A percentile compares a stretch with the other conserved stretches of the same genome.
These are phyloP conservation scores for Trametes meyenii DNA, from an alignment of 768 basidiomycete genomes.

Conservation along the genomic window DNA sequence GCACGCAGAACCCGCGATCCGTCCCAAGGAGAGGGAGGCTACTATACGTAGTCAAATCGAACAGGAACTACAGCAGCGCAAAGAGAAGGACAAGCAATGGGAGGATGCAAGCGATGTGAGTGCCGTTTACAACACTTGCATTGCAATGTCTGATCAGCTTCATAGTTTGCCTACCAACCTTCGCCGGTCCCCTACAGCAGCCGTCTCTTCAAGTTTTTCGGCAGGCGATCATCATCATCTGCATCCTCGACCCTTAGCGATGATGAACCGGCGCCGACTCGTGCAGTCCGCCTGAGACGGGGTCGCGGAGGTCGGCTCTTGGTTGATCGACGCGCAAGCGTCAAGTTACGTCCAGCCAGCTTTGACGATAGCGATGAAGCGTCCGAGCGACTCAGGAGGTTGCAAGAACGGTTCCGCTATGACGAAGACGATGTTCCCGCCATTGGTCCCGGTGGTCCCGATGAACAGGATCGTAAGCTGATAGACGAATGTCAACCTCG, in stretches of 20 bases:
- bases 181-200: constrained; percentile 58
- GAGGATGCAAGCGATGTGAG: constrained; percentile 86
- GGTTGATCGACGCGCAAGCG: constrained; percentile 51
- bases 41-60: constrained; percentile 66
- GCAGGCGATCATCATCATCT: constrained; percentile 42
- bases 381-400: constrained; percentile 45
- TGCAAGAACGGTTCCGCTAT: constrained; percentile 68
- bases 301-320: constrained; percentile 85
- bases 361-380: constrained; percentile 35
- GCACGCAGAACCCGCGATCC: constrained; percentile 53
- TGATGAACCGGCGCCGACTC: constrained; percentile 35
- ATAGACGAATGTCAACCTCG: constrained; percentile 70
- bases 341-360: constrained; percentile 19
- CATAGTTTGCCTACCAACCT: constrained; percentile 72
- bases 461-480: constrained; percentile 70
- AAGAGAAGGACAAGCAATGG: constrained; percentile 79
- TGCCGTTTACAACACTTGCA: constrained; percentile 9
- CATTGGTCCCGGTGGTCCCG: constrained; percentile 57
- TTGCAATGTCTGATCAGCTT: constrained; percentile 1
- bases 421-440: constrained; percentile 66
- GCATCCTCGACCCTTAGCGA: constrained; percentile 15
- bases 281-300: constrained; percentile 67
- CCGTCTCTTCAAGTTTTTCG: constrained; percentile 67
- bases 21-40: constrained; percentile 66
- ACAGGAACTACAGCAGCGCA: constrained; percentile 55